A percentile compares a stretch with the other conserved stretches of the same genome.
phyloP scores from a whole-genome alignment of 2,329 filamentous ascomycete genomes.

The Fusarium musae region DNA sequence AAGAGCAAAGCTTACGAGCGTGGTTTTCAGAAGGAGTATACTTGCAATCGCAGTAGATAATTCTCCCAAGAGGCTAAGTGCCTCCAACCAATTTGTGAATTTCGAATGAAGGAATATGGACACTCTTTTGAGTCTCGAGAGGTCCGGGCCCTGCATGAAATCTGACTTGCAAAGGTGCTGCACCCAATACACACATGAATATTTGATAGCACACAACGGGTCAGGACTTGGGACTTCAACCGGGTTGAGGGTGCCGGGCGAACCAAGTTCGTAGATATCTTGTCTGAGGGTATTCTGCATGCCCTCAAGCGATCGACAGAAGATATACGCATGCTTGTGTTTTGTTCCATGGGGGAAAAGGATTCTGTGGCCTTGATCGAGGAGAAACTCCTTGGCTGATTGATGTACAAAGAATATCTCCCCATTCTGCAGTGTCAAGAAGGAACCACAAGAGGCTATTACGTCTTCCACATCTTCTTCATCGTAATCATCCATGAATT shows the following conservation, averaged over 20 bases:
- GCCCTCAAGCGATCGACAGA: rapidly evolving
- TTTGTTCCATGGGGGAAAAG: rapidly evolving
- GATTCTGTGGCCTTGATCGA: rapidly evolving
- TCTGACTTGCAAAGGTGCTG: background rate
- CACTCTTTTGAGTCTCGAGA: too few relatives aligned
- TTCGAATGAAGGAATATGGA: too few relatives aligned
- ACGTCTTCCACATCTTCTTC: rapidly evolving
- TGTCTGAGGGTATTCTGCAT: background rate
- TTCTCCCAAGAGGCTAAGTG: too few relatives aligned
- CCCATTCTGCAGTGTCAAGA: rapidly evolving
- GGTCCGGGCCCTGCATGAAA: too few relatives aligned
- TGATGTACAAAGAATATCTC: background rate
- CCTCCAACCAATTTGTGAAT: too few relatives aligned
- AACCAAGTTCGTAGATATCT: rapidly evolving
- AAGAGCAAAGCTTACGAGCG: too few relatives aligned
- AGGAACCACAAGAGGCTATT: rapidly evolving
- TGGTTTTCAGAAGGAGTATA: too few relatives aligned
- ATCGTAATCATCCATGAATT: rapidly evolving
- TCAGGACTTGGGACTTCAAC: rapidly evolving
- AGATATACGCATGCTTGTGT: rapidly evolving
- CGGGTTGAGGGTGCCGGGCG: rapidly evolving
- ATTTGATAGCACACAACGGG: rapidly evolving
- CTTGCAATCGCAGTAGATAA: too few relatives aligned
- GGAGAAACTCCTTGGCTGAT: background rate
- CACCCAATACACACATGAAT: rapidly evolving